Evolutionary conservation across 2,329 filamentous ascomycete genomes (phyloP).

Genomic region (Xenoacremonium recifei): DNA sequence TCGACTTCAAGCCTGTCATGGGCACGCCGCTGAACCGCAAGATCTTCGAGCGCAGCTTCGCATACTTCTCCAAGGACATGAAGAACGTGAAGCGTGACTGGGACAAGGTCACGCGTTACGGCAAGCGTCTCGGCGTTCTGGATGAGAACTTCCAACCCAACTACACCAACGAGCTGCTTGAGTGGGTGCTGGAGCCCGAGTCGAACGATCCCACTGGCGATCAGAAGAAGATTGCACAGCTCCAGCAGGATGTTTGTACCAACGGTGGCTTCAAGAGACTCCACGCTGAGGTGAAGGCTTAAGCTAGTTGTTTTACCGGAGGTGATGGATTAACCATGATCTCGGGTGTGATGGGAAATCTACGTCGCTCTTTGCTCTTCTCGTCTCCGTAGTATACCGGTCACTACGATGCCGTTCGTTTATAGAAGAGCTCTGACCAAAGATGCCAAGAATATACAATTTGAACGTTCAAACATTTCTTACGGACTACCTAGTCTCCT

Average conservation of each 20-base stretch:
- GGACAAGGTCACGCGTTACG: constrained; percentile 75
- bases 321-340: constrained; percentile 22
- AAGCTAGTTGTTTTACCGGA: constrained; percentile 17
- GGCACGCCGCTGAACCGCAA: constrained; percentile 67
- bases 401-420: too few relatives aligned
- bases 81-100: constrained; percentile 76
- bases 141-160: constrained; percentile 64
- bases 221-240: constrained; percentile 69
- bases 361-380: too few relatives aligned
- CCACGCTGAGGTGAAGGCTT: constrained; percentile 19
- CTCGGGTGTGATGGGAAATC: too few relatives aligned
- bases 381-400: too few relatives aligned
- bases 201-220: constrained; percentile 67
- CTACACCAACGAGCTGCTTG: constrained; percentile 71
- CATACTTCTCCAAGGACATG: constrained; percentile 72
- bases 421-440: too few relatives aligned
- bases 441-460: too few relatives aligned
- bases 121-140: constrained; percentile 69
- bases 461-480: too few relatives aligned
- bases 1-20: constrained; percentile 72
- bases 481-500: too few relatives aligned
- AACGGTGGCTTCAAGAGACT: constrained; percentile 64
- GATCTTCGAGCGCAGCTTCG: constrained; percentile 77
- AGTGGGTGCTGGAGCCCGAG: constrained; percentile 64
- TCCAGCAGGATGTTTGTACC: constrained; percentile 65